Conservation (phyloP, 78 protist species). For the Monosiga brevicollis region DNA sequence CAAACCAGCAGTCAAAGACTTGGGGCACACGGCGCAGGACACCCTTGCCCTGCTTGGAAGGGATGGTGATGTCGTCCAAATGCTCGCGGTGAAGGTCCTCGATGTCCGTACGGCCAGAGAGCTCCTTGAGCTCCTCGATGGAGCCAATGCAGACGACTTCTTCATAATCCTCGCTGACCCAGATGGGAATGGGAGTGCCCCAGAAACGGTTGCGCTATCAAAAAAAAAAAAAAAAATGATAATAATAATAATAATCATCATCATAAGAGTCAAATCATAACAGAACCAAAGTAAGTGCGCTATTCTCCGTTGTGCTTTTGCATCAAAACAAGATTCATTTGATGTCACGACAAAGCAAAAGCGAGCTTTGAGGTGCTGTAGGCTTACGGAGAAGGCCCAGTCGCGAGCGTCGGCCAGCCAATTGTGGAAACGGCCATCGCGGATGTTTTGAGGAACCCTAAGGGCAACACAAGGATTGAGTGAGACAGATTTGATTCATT, state of each 20-base stretch:
- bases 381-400: constrained; percentile 47
- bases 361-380: too few relatives aligned
- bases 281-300: neutral
- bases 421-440: constrained; percentile 88
- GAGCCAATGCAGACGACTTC: constrained; percentile 74
- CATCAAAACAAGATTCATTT: too few relatives aligned
- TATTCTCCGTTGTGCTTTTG: too few relatives aligned
- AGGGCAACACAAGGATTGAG: too few relatives aligned
- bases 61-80: constrained; percentile 91
- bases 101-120: constrained; percentile 56
- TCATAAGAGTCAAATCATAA: neutral
- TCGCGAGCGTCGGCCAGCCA: constrained; percentile 95
- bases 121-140: constrained; percentile 75
- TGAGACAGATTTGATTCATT: too few relatives aligned
- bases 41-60: constrained; percentile 75
- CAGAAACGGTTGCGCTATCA: constrained; percentile 87
- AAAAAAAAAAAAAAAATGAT: neutral
- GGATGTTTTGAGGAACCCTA: constrained; percentile 82
- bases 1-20: constrained; percentile 99
- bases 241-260: too few relatives aligned
- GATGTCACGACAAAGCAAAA: too few relatives aligned
- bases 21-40: constrained; percentile 69
- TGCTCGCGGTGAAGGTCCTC: constrained; percentile 73
- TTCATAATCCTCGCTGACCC: constrained; percentile 87
- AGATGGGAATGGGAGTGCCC: constrained; percentile 99